Evolutionary conservation across 2,329 filamentous ascomycete species (phyloP).

Genomic region (Cercospora janseana): DNA sequence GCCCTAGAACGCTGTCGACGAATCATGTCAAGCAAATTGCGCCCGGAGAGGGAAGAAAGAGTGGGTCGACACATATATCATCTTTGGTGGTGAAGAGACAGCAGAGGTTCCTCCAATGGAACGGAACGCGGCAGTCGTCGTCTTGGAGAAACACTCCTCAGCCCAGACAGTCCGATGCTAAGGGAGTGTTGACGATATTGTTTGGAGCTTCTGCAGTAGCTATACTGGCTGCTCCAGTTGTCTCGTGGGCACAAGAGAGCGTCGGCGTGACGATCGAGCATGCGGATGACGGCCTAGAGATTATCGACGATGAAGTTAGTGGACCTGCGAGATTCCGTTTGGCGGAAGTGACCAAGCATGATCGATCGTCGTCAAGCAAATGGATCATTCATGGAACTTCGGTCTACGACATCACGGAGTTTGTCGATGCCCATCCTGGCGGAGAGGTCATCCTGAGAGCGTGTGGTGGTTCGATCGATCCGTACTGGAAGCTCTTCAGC

Average conservation of each 20-base stretch:
- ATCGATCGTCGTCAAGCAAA: slow-evolving; percentile 49
- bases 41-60: slow-evolving; percentile 22
- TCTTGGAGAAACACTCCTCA: slow-evolving; percentile 16
- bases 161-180: slow-evolving; percentile 23
- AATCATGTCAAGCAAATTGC: slow-evolving; percentile 23
- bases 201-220: slow-evolving; percentile 27
- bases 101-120: slow-evolving; percentile 19
- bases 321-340: slow-evolving; percentile 24
- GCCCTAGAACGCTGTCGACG: slow-evolving; percentile 18
- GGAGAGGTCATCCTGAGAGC: slow-evolving; percentile 67
- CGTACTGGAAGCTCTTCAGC: slow-evolving; percentile 68
- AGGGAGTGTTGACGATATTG: slow-evolving; percentile 20
- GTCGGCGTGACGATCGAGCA: slow-evolving; percentile 4
- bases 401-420: slow-evolving; percentile 70
- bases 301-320: neutral
- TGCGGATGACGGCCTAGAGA: slow-evolving; percentile 1
- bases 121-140: slow-evolving; percentile 20
- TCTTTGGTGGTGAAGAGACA: slow-evolving; percentile 12
- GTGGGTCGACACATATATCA: slow-evolving; percentile 12
- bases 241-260: slow-evolving; percentile 19
- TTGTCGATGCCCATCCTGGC: slow-evolving; percentile 64
- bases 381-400: slow-evolving; percentile 65
- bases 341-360: slow-evolving; percentile 37
- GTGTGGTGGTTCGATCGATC: slow-evolving; percentile 63
- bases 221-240: slow-evolving; percentile 24